phyloP scores from a whole-genome alignment of 306 rosid genomes.

The Vachellia pachyceras region DNA sequence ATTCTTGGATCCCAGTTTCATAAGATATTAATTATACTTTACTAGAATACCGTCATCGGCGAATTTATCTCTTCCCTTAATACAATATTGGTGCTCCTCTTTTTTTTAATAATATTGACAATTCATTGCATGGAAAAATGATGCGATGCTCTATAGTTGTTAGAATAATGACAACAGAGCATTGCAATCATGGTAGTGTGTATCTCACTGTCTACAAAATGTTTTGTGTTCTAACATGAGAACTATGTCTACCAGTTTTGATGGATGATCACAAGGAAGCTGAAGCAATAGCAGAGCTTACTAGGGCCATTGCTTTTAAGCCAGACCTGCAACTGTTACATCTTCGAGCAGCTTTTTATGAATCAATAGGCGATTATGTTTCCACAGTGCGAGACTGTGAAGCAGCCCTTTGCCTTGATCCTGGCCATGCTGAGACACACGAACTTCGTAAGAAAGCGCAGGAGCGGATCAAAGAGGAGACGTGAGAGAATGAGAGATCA shows the following conservation, averaged over 20 bases:
- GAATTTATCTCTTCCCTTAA: conserved; percentile 1
- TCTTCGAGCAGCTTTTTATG: conserved; percentile 92
- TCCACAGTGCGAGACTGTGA: conserved; percentile 74
- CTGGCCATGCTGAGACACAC: conserved; percentile 62
- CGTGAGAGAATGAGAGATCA: conserved; percentile 43
- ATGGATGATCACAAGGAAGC: conserved; percentile 94
- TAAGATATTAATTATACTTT: background rate
- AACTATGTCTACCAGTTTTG: conserved; percentile 63
- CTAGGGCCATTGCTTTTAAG: conserved; percentile 75
- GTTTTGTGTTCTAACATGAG: conserved; percentile 45
- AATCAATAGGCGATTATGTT: conserved; percentile 63
- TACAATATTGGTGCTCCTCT: background rate
- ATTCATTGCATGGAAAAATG: background rate
- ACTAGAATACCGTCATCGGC: background rate
- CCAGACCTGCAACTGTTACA: conserved; percentile 81
- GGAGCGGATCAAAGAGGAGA: conserved; percentile 51
- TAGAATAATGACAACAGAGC: conserved; percentile 10
- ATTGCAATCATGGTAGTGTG: conserved; percentile 15
- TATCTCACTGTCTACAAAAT: background rate
- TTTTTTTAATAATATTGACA: background rate
- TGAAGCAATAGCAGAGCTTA: conserved; percentile 82
- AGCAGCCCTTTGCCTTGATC: conserved; percentile 91
- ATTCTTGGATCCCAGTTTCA: background rate
- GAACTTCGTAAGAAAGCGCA: conserved; percentile 65
- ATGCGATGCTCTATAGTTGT: background rate